Conservation (phyloP, 345 rosid species). For the Gossypium mustelinum region DNA sequence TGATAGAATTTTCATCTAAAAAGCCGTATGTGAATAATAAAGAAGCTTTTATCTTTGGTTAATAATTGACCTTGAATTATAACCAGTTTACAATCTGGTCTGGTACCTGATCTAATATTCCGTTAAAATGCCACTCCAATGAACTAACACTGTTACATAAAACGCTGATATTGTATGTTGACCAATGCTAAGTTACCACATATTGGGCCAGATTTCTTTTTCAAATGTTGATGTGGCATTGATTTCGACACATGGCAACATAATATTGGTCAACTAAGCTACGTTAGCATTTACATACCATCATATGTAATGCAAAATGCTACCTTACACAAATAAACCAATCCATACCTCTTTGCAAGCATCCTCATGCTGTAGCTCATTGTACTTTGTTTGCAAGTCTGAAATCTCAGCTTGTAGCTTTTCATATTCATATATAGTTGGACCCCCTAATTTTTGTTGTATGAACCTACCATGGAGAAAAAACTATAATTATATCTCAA, state of each 20-base stretch:
- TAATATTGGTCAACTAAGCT: neutral
- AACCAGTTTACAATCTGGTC: neutral
- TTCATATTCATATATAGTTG: conserved; percentile 63
- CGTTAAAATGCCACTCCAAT: neutral
- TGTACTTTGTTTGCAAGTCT: conserved; percentile 61
- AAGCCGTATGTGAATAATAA: neutral
- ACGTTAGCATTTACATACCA: neutral
- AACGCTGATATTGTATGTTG: neutral
- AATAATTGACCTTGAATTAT: neutral
- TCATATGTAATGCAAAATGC: neutral
- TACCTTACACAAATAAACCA: neutral
- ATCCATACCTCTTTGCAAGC: conserved; percentile 58
- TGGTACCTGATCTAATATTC: neutral
- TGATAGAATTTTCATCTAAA: neutral
- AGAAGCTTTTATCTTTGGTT: neutral
- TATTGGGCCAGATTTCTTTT: neutral
- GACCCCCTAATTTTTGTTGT: conserved; percentile 87
- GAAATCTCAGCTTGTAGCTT: conserved; percentile 79
- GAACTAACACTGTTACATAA: neutral
- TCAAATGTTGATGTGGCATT: neutral
- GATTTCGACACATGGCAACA: neutral
- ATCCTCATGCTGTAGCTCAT: conserved; percentile 69
- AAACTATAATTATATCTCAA: neutral
- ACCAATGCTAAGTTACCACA: neutral
- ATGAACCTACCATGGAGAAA: conserved; percentile 47